A percentile compares a stretch with the other conserved stretches of the same genome.
These are phyloP conservation scores for Colletotrichum godetiae DNA, from an alignment of 2,329 filamentous ascomycete species.

Conservation along the genomic window DNA sequence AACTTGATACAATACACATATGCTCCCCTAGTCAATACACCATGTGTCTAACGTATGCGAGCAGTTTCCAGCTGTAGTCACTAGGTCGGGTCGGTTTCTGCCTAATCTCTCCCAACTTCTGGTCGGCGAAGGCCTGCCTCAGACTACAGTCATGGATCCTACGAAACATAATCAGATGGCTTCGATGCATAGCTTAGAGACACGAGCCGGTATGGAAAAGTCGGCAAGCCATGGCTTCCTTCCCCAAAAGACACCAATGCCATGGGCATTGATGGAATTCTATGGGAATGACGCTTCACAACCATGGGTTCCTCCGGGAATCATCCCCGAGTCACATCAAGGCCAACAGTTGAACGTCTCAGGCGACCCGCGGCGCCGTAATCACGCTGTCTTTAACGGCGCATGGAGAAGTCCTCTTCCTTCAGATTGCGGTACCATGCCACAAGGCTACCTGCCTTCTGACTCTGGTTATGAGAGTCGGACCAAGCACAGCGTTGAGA, in stretches of 20 bases:
- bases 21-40: background rate
- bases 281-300: constrained; percentile 49
- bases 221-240: background rate
- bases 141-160: constrained; percentile 18
- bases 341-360: constrained; percentile 42
- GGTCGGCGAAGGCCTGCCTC: background rate
- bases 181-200: background rate
- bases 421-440: constrained; percentile 53
- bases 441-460: constrained; percentile 45
- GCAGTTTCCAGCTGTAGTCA: constrained; percentile 8
- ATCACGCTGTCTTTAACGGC: constrained; percentile 45
- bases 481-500: constrained; percentile 54
- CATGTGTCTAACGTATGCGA: background rate
- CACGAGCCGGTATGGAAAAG: background rate
- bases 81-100: background rate
- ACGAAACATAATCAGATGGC: constrained; percentile 8
- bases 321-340: constrained; percentile 46
- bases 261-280: constrained; percentile 46
- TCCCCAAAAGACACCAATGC: constrained; percentile 28
- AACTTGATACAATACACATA: background rate
- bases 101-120: background rate
- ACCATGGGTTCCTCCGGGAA: constrained; percentile 55
- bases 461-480: constrained; percentile 62
- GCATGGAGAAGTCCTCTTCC: constrained; percentile 43
- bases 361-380: constrained; percentile 39